Evolutionary conservation across 805 yeast genomes (phyloP), one percentile per base, ranked within the genome.

Genomic region (Novakomyces olei): DNA sequence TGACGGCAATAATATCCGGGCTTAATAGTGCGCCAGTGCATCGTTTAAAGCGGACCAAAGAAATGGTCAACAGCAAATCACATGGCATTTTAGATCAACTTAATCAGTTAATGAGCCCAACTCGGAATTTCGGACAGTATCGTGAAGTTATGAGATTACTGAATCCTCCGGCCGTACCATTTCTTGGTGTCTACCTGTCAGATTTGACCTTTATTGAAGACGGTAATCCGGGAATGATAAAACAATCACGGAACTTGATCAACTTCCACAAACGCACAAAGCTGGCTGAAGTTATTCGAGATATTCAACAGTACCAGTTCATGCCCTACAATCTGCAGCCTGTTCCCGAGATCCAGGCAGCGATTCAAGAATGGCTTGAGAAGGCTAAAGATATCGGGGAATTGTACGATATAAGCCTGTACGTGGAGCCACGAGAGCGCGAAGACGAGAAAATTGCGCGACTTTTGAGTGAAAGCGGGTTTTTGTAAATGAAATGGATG

Each of bases 1-100:
- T 85, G 91, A 83, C 94, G 1, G 93, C 95, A 1, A 70, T 85
- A 28, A 67, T 85, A 14, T 76, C 92, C 14, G 92, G 92, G 0
- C 55, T 85, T 24, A 70, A 73, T 42, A 75, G 93, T 1, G 76
- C 94, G 0, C 83, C 93, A 8, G 67, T 85, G 33, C 83, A 76
- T 46, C 60, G 98, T 36, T 60, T 85, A 43, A 72, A 71, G 44
- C 72, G 69, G 48, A 77, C 96, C 0, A 83, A 95, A 95, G 66
- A 65, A 15, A 50, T 54, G 15, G 71, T 85, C 3, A 67, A 75
- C 3, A 48, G 57, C 10, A 63, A 62, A 18, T 54, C 64, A 9
- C 48, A 62, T 39, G 48, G 58, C 2, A 61, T 57, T 35, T 62
- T 78, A 46, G 69, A 67, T 31, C 63, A 65, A 39, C 65, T 85